Evolutionary conservation across 176 grass and related monocot genomes (phyloP), one percentile per base, ranked within the genome.

Genomic region (Rhynchospora breviuscula): DNA sequence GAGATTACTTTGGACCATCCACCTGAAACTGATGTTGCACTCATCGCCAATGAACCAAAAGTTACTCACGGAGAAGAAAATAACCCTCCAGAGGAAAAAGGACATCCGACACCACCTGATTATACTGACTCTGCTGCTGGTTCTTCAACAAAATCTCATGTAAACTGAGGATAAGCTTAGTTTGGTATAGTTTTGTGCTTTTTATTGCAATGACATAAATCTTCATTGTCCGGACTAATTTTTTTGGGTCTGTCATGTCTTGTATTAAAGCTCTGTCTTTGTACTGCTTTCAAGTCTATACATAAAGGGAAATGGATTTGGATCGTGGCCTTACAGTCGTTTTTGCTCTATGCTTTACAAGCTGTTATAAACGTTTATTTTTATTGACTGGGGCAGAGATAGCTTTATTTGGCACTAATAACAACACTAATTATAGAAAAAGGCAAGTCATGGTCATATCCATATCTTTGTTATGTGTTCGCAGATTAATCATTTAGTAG

Each of bases 351-450:
- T 75, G 71, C 21, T 57, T 35, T 54, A 7, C 14, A 57, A 57
- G 5, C 22, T 57, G 40, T 71, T 71, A 33, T 19, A 8, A 46
- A 71, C 8, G 3, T 47, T 23, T 29, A 10, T 78, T 76, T 21
- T 57, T 56, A 57, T 25, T 29, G 51, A 78, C 23, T 18, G 25
- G 8, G 73, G 7, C 2, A 78, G 6, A 18, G 8, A 57, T 7
- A 56, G 47, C 51, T 78, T 57, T 57, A 15, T 78, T 23, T 78
- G 51, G 51, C 25, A 78, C 13, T 57, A 29, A 1, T 78, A 78
- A 57, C 22, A 78, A 11, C 47, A 33, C 51, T 78, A 78, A 78
- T 33, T 78, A n/a, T 78, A 78, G 73, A 78, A 78, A 78, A 78
- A 17, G 7, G 4, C 8, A 54, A 76, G 12, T 54, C 5, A 53